A percentile compares a stretch with the other conserved stretches of the same genome.
phyloP scores from a whole-genome alignment of 208 protist genomes.

The Acanthamoeba quina region DNA sequence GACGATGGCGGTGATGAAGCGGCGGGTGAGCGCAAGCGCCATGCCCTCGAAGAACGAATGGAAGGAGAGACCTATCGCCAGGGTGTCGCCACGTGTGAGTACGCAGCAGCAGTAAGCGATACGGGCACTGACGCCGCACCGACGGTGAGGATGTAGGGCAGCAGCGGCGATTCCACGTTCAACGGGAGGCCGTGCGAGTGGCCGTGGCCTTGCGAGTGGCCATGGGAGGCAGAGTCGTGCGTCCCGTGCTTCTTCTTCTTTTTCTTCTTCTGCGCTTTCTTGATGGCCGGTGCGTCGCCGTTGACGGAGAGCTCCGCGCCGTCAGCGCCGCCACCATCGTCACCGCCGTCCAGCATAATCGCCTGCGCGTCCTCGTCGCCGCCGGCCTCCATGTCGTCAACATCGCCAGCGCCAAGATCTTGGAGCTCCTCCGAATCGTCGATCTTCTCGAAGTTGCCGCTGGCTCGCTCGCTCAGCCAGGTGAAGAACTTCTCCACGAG shows the following conservation, averaged over 20 bases:
- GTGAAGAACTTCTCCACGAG: constrained; percentile 55
- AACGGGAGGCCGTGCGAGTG: constrained; percentile 39
- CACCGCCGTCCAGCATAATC: not conserved
- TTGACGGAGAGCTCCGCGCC: not conserved
- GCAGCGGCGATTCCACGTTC: not conserved
- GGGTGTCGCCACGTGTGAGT: not conserved
- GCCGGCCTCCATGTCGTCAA: not conserved
- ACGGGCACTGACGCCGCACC: too few relatives aligned
- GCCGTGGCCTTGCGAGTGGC: not conserved
- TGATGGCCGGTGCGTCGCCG: not conserved
- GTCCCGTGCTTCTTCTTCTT: not conserved
- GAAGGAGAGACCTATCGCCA: not conserved
- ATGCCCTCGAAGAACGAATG: constrained; percentile 46
- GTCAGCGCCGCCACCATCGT: not conserved
- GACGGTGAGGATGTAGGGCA: constrained; percentile 17
- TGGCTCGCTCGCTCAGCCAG: constrained; percentile 16
- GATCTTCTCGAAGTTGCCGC: not conserved
- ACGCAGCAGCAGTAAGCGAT: too few relatives aligned
- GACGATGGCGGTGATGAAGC: constrained; percentile 17
- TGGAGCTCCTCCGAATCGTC: constrained; percentile 17
- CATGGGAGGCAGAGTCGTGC: not conserved
- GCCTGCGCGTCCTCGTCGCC: not conserved
- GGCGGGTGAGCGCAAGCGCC: constrained; percentile 13
- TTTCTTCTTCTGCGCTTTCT: not conserved
- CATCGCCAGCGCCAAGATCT: not conserved